Conservation (phyloP, 169 alveolate species). For the Babesia ovis region DNA sequence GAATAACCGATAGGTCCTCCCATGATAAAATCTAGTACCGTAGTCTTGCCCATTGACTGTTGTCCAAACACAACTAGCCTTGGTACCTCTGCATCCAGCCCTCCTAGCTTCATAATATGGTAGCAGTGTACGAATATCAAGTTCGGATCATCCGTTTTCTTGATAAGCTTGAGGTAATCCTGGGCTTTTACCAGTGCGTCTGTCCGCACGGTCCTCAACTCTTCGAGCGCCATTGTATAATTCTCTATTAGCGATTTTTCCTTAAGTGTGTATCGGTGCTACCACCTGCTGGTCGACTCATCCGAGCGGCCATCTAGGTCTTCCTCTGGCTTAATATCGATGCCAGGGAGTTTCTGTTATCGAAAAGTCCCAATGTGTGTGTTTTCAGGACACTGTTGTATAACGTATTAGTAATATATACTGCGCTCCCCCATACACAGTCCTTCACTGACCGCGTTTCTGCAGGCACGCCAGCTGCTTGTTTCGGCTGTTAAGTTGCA, state of each 20-base stretch:
- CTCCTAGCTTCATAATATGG: constrained; percentile 83
- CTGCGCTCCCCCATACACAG: constrained; percentile 42
- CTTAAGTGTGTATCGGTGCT: background rate
- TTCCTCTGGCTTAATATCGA: background rate
- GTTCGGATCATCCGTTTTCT: constrained; percentile 76
- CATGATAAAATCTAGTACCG: constrained; percentile 86
- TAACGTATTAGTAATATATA: background rate
- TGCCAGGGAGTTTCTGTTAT: background rate
- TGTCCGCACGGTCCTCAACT: constrained; percentile 43
- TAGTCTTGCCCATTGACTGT: constrained; percentile 90
- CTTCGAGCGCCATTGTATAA: constrained; percentile 35
- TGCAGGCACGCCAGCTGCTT: background rate
- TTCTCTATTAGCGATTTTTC: background rate
- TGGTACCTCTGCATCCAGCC: constrained; percentile 86
- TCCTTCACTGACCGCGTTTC: constrained; percentile 28
- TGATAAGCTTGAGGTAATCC: constrained; percentile 61
- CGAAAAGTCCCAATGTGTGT: background rate
- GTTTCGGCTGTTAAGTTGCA: no score
- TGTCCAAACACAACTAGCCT: constrained; percentile 88
- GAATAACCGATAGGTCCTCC: constrained; percentile 90
- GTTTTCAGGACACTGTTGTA: background rate
- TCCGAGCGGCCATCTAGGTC: background rate
- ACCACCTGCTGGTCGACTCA: background rate
- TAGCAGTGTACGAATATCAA: constrained; percentile 78
- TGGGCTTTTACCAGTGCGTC: constrained; percentile 58